Evolutionary conservation across 805 yeast genomes (phyloP).

Genomic region (Ogataea ganodermae): DNA sequence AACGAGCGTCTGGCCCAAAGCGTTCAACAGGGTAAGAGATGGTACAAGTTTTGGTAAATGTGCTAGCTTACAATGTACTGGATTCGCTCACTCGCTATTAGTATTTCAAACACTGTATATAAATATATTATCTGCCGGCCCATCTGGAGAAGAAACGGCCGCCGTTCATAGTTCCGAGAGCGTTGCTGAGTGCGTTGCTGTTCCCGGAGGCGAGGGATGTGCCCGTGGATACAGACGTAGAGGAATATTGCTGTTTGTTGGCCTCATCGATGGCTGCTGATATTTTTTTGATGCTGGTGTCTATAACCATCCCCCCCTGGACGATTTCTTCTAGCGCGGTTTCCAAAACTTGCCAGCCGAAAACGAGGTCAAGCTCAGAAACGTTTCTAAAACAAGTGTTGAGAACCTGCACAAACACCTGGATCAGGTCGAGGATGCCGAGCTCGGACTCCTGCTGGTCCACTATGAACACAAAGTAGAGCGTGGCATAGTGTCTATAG

Average conservation of each 20-base stretch:
- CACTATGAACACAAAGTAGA: slow-evolving; percentile 93
- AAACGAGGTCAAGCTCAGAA: slow-evolving; percentile 94
- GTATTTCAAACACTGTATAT: background rate
- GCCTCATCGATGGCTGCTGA: slow-evolving; percentile 83
- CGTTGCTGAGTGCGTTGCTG: slow-evolving; percentile 12
- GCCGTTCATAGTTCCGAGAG: slow-evolving; percentile 11
- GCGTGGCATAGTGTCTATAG: slow-evolving; percentile 90
- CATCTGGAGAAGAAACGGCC: slow-evolving; percentile 18
- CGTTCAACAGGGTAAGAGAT: slow-evolving; percentile 31
- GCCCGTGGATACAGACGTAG: slow-evolving; percentile 21
- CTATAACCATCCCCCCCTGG: slow-evolving; percentile 98
- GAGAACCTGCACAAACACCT: slow-evolving; percentile 93
- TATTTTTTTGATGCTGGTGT: slow-evolving; percentile 78
- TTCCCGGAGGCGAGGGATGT: slow-evolving; percentile 8
- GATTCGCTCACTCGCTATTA: too few relatives aligned
- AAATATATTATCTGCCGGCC: slow-evolving; percentile 13
- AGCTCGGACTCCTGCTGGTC: slow-evolving; percentile 95
- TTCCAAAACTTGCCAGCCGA: slow-evolving; percentile 96
- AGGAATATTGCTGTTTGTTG: slow-evolving; percentile 47
- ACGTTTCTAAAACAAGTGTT: slow-evolving; percentile 93
- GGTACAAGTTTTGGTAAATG: slow-evolving; percentile 30
- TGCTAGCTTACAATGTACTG: too few relatives aligned
- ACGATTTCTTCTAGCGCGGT: slow-evolving; percentile 89
- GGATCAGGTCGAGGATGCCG: slow-evolving; percentile 91
- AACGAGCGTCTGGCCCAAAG: slow-evolving; percentile 32